Evolutionary conservation across 345 rosid genomes (phyloP).

Genomic region (Rhodamnia argentea): DNA sequence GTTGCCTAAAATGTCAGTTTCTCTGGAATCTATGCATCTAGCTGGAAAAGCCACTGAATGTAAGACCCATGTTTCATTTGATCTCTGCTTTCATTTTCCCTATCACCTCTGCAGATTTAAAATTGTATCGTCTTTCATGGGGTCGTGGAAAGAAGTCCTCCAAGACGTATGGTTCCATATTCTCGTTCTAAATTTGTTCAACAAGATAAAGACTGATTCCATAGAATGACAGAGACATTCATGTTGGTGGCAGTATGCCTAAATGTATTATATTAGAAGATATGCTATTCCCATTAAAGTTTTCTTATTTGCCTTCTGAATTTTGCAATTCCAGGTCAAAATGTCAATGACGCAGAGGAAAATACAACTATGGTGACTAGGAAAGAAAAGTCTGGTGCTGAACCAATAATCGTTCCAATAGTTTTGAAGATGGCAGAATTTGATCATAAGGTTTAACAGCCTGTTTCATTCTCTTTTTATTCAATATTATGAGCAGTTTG

Average conservation of each 20-base stretch:
- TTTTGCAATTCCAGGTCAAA: constrained; percentile 28
- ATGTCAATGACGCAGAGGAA: constrained; percentile 19
- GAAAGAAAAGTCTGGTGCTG: constrained; percentile 59
- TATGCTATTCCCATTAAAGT: not conserved
- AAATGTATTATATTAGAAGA: not conserved
- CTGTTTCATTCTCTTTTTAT: not conserved
- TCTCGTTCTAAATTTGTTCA: not conserved
- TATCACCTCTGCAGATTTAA: not conserved
- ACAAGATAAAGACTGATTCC: not conserved
- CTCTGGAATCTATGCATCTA: constrained; percentile 22
- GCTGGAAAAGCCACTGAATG: constrained; percentile 25
- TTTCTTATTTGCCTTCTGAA: not conserved
- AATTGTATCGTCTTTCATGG: not conserved
- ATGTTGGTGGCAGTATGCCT: not conserved
- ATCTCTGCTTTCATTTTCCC: not conserved
- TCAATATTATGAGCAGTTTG: not conserved
- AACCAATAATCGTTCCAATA: constrained; percentile 78
- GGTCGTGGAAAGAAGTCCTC: not conserved
- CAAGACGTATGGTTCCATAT: not conserved
- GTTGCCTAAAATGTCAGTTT: constrained; percentile 20
- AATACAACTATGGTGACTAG: constrained; percentile 11
- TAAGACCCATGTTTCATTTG: constrained; percentile 3
- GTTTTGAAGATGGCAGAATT: constrained; percentile 91
- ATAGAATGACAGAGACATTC: not conserved
- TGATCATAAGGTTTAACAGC: constrained; percentile 75